These are phyloP conservation scores for Lomentospora prolificans DNA, from an alignment of 2,329 filamentous ascomycete genomes.

Conservation along the genomic window DNA sequence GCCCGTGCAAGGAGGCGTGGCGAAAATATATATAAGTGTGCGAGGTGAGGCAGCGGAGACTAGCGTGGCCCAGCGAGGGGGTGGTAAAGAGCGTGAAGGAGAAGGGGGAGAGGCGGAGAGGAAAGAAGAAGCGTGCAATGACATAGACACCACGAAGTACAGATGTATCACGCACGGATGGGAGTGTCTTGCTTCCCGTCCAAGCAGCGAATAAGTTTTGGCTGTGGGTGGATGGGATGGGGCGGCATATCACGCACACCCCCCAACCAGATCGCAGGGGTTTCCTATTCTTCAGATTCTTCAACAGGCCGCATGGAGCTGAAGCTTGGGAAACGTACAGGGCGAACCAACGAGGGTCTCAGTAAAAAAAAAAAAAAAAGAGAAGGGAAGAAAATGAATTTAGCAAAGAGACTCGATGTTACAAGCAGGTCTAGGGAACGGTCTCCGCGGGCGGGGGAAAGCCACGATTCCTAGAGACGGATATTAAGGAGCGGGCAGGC, in stretches of 20 bases:
- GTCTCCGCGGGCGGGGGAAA: neutral
- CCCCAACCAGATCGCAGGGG: neutral
- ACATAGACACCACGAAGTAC: neutral
- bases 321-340: no score
- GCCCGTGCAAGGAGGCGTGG: neutral
- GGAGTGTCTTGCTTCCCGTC: neutral
- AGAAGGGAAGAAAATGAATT: neutral
- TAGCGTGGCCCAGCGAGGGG: neutral
- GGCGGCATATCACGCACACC: no score
- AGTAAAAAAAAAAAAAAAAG: neutral
- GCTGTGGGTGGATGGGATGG: no score
- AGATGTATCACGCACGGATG: neutral
- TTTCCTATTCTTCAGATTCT: neutral
- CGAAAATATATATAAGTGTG: neutral
- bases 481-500: neutral
- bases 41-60: no score
- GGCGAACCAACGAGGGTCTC: no score
- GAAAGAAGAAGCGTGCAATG: neutral
- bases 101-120: neutral
- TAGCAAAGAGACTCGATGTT: no score
- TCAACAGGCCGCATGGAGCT: neutral
- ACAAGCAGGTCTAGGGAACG: neutral
- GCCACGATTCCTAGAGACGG: neutral
- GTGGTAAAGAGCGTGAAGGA: neutral
- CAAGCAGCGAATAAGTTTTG: neutral